Evolutionary conservation across 1,284 basidiomycete genomes (phyloP).

Genomic region (Pyrrhoderma noxium): DNA sequence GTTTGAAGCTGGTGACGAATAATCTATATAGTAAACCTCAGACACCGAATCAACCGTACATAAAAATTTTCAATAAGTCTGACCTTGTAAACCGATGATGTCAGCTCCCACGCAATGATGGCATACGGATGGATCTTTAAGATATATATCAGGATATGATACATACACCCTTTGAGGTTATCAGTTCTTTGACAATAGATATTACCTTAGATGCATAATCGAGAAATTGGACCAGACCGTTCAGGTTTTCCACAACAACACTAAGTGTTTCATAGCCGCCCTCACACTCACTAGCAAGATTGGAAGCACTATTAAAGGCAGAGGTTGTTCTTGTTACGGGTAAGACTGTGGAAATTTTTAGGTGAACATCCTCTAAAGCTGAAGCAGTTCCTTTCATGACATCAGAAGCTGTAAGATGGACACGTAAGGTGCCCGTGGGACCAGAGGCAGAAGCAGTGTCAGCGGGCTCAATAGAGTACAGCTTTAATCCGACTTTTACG

Average conservation of each 20-base stretch:
- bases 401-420: neutral
- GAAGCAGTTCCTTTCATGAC: neutral
- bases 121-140: neutral
- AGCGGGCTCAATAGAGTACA: neutral
- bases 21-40: neutral
- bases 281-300: neutral
- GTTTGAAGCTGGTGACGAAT: neutral
- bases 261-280: neutral
- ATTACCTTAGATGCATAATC: neutral
- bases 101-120: neutral
- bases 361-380: neutral
- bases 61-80: neutral
- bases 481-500: too few relatives aligned
- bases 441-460: neutral
- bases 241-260: neutral
- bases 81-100: neutral
- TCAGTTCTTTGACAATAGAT: too few relatives aligned
- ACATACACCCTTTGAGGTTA: too few relatives aligned
- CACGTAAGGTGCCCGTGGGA: neutral
- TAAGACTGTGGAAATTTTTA: neutral
- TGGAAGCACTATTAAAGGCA: neutral
- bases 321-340: neutral
- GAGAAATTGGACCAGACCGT: neutral
- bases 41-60: too few relatives aligned
- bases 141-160: neutral